These are phyloP conservation scores for Termitomyces bulborhizus DNA, from an alignment of 768 basidiomycete species.

Conservation along the genomic window DNA sequence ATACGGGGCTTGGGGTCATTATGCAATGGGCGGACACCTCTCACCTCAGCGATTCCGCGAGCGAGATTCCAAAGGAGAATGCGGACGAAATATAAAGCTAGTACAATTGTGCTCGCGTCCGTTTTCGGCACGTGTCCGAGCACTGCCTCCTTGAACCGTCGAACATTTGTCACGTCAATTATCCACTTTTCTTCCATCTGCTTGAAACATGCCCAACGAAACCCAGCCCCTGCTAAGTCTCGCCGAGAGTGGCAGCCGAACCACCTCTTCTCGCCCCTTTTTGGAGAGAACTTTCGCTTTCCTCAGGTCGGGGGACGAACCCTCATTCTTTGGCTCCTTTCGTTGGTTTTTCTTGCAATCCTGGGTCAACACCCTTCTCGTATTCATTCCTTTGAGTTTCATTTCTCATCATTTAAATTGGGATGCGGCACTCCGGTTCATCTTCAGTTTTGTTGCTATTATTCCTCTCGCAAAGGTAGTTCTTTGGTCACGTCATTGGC, in stretches of 20 bases:
- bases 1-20: slow-evolving; percentile 31
- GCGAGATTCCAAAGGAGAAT: slow-evolving; percentile 36
- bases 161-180: not conserved
- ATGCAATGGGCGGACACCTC: slow-evolving; percentile 47
- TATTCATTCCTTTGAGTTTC: slow-evolving; percentile 73
- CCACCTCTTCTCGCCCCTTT: slow-evolving; percentile 13
- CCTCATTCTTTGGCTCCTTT: slow-evolving; percentile 52
- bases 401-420: slow-evolving; percentile 59
- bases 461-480: slow-evolving; percentile 80
- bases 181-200: not conserved
- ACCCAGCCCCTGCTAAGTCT: slow-evolving; percentile 2
- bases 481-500: slow-evolving; percentile 2
- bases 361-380: slow-evolving; percentile 71
- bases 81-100: slow-evolving; percentile 35
- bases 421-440: slow-evolving; percentile 73
- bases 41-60: slow-evolving; percentile 37
- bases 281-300: slow-evolving; percentile 20
- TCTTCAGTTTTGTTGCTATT: slow-evolving; percentile 76
- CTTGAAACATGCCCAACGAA: slow-evolving; percentile 23
- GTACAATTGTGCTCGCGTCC: not conserved
- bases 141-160: slow-evolving; percentile 9
- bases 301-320: slow-evolving; percentile 57
- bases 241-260: not conserved
- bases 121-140: not conserved
- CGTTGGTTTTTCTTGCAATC: slow-evolving; percentile 55